Percentiles rank a stretch among this genome's conserved stretches.
Evolutionary conservation across 805 yeast species (phyloP).

Genomic region (Lachancea lanzarotensis): DNA sequence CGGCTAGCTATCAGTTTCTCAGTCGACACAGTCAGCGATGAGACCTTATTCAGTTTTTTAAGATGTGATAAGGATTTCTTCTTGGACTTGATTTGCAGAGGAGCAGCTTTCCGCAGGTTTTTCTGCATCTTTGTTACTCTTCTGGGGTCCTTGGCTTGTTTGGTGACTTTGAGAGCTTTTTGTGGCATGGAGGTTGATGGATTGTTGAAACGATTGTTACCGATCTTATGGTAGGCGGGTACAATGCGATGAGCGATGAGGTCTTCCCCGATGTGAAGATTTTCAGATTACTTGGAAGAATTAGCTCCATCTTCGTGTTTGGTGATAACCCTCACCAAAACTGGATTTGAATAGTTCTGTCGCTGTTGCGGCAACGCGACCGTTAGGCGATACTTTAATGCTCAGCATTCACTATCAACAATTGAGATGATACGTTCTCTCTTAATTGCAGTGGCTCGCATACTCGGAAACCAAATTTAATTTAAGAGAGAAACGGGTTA

Average conservation of each 20-base stretch:
- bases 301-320: no score
- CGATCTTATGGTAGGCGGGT: background rate
- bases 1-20: slow-evolving; percentile 82
- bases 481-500: no score
- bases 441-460: no score
- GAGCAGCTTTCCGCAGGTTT: slow-evolving; percentile 67
- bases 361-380: no score
- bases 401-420: no score
- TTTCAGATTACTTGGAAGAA: background rate
- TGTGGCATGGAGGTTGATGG: slow-evolving; percentile 52
- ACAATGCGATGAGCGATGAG: background rate
- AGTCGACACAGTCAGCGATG: slow-evolving; percentile 50
- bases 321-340: no score
- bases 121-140: slow-evolving; percentile 54
- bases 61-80: slow-evolving; percentile 47
- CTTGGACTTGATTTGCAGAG: slow-evolving; percentile 61
- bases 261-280: background rate
- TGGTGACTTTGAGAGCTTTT: slow-evolving; percentile 54
- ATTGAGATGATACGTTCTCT: no score
- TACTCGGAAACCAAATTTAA: no score
- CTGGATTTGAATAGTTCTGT: no score
- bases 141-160: slow-evolving; percentile 35
- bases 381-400: no score
- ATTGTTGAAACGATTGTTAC: background rate
- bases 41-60: slow-evolving; percentile 49